Evolutionary conservation across 1,139 yeast species (phyloP), one percentile per base, ranked within the genome.

Genomic region (Debaryomycetaceae sp.): DNA sequence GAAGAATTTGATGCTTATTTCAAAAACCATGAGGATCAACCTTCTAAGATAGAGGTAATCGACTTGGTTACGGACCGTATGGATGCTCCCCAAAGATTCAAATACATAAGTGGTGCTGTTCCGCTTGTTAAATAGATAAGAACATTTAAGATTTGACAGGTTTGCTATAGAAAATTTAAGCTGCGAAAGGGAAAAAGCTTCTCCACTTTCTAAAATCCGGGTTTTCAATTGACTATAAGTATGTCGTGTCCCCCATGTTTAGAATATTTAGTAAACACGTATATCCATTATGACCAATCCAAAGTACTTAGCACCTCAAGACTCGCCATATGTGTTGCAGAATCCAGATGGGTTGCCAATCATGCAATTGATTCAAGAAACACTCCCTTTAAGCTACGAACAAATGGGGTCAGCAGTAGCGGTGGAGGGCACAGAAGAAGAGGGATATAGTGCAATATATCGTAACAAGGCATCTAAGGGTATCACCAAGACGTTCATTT

Each of bases 71-170:
- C 82, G 59, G 83, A 73, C 44, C 73, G 72, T 51, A 55, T 70
- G 51, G 89, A 84, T 56, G 81, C 76, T 37, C 87, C 88, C 5
- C 71, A 79, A 72, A 65, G 81, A 51, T 69, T 81, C 26, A 38
- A 30, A 17, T 38, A 36, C 15, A 33, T 39, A 9, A 15, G 35
- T 15, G 43, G 45, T 4, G 24, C 11, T 11, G 37, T 39, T 19
- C 42, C 36, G 17, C 31, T 34, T n/a, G n/a, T n/a, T n/a, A n/a
- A n/a, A n/a, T n/a, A n/a, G n/a, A n/a, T n/a, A n/a, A n/a, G n/a
- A n/a, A n/a, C n/a, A n/a, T n/a, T n/a, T n/a, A n/a, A n/a, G n/a
- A n/a, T n/a, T n/a, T n/a, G n/a, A n/a, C n/a, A n/a, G n/a, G n/a
- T n/a, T n/a, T n/a, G n/a, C n/a, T n/a, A n/a, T n/a, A n/a, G n/a